Base-by-base conservation (phyloP, 805 yeast genomes). In the Kodamaea kakaduensis region DNA sequence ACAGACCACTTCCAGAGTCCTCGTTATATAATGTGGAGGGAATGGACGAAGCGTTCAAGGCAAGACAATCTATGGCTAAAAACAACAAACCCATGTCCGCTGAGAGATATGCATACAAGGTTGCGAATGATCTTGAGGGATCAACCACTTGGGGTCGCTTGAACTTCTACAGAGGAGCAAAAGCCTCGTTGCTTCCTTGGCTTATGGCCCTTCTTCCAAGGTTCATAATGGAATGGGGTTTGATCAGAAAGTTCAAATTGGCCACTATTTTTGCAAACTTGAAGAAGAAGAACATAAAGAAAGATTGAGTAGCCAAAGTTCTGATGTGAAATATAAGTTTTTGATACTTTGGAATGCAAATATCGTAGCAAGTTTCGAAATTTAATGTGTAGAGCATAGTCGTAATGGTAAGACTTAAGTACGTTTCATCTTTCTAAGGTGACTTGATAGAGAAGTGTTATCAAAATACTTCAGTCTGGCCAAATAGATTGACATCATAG, bases 11-110 rank as follows among this genome's bases (percentile, higher is more conserved):
- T 22, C 82, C 84, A 3, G 56, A 55, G n/a, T 57, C 51, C 17
- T 81, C 89, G 0, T 49, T 75, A 29, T 82, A 67, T 50, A 63
- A 72, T 39, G 53, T 59, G 21, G 71, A 73, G 3, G 83, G 72
- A 33, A 77, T 78, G 35, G 51, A 54, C 15, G 63, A 59, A 15
- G 73, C 81, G 0, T 61, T 81, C 40, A 59, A 52, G 16, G 58
- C 52, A 25, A 68, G 90, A 54, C 72, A 73, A 46, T 54, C 64
- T 30, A 77, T 84, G 84, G 77, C 85, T 0, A 68, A 52, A 22
- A 64, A 71, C 12, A 74, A 75, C 54, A 58, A 59, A 14, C 90
- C 93, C 17, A 75, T 79, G 73, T 36, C 59, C 1, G 71, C 85
- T 0, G 77, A 69, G n/a, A 53, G 36, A 1, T 84, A 78, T 49